phyloP scores from a whole-genome alignment of 1,139 yeast genomes.

The Yamadazyma triangularis region DNA sequence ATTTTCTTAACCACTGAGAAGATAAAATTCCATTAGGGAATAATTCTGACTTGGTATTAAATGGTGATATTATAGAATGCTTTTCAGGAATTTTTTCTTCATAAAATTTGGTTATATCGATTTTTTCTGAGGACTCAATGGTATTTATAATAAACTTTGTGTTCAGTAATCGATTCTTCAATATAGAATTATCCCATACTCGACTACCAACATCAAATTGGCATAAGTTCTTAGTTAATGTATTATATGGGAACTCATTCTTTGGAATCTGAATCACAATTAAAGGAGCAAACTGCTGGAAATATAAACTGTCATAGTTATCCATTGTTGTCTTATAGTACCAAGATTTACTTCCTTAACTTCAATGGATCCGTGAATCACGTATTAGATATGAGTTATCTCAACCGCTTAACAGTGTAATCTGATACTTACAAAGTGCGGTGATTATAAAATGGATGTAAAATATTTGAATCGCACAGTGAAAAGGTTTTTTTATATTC shows the following conservation, averaged over 20 bases:
- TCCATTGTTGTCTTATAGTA: too few relatives aligned
- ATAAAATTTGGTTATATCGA: too few relatives aligned
- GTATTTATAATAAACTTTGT: constrained; percentile 27
- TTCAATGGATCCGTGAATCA: too few relatives aligned
- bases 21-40: constrained; percentile 43
- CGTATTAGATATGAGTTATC: too few relatives aligned
- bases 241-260: constrained; percentile 1
- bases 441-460: too few relatives aligned
- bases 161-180: constrained; percentile 34
- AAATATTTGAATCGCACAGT: too few relatives aligned
- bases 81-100: constrained; percentile 7
- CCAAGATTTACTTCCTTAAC: too few relatives aligned
- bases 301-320: constrained; percentile 20
- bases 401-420: too few relatives aligned
- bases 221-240: constrained; percentile 12
- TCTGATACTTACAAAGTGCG: too few relatives aligned
- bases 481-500: too few relatives aligned
- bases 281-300: constrained; percentile 34
- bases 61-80: constrained; percentile 35
- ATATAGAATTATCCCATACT: constrained; percentile 39
- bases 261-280: constrained; percentile 10
- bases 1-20: constrained; percentile 34
- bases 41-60: constrained; percentile 30
- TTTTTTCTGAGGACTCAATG: constrained; percentile 2
- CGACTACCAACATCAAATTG: constrained; percentile 17